phyloP scores from a whole-genome alignment of 225 moss, liverwort and hornwort species.

The Asterella californica region DNA sequence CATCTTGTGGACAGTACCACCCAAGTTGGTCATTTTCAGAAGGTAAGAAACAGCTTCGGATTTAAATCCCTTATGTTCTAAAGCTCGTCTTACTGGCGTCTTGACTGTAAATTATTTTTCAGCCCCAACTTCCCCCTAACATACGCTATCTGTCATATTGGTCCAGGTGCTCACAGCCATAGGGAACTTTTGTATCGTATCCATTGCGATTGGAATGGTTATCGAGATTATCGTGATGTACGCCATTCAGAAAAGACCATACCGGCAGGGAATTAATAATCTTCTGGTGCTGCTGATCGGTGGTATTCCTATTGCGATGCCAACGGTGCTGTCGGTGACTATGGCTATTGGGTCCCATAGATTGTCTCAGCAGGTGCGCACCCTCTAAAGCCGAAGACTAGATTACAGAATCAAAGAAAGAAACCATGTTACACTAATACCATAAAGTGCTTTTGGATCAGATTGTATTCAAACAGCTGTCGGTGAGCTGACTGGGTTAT shows the following conservation, averaged over 20 bases:
- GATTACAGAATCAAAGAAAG: not conserved
- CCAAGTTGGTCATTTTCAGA: slow-evolving; percentile 43
- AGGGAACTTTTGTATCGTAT: slow-evolving; percentile 37
- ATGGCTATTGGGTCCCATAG: slow-evolving; percentile 43
- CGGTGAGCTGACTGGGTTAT: not conserved
- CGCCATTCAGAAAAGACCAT: slow-evolving; percentile 29
- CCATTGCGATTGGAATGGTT: slow-evolving; percentile 28
- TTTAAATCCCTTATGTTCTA: not conserved
- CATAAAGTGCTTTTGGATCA: not conserved
- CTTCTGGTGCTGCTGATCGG: slow-evolving; percentile 39
- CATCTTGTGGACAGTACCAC: slow-evolving; percentile 40
- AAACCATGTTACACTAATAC: too few species aligned
- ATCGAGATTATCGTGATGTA: slow-evolving; percentile 40
- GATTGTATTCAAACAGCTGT: not conserved
- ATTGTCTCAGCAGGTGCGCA: slow-evolving; percentile 35
- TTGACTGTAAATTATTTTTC: not conserved
- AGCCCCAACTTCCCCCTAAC: not conserved
- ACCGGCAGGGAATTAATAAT: slow-evolving; percentile 35
- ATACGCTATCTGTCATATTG: not conserved
- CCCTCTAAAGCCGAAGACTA: not conserved
- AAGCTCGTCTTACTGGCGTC: not conserved
- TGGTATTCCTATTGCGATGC: slow-evolving; percentile 49
- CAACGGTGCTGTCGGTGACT: slow-evolving; percentile 41
- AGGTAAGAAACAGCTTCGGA: slow-evolving; percentile 11
- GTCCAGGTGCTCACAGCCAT: slow-evolving; percentile 40